A percentile compares a stretch with the other conserved stretches of the same genome.
Conservation (phyloP, 805 yeast genomes). For the Yarrowia sp. region DNA sequence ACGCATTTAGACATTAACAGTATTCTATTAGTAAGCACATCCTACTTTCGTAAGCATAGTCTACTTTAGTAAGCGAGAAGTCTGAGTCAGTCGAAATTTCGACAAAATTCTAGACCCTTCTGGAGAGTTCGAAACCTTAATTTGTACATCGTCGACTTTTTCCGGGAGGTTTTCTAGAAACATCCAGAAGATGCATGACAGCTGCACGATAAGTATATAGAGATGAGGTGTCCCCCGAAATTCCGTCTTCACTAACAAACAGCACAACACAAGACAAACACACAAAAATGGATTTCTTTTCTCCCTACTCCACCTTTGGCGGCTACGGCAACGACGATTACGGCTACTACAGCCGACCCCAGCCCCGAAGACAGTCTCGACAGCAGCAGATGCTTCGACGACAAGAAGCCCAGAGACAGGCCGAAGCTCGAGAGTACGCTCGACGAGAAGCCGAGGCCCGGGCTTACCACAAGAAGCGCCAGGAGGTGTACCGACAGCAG, state of each 20-base stretch:
- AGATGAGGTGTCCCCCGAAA: background rate
- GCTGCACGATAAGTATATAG: slow-evolving; percentile 16
- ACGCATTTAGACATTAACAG: slow-evolving; percentile 2
- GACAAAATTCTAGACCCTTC: slow-evolving; percentile 11
- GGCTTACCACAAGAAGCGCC: slow-evolving; percentile 10
- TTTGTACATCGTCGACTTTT: background rate
- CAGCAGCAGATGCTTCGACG: slow-evolving; percentile 19
- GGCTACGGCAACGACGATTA: slow-evolving; percentile 2
- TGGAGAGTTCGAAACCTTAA: background rate
- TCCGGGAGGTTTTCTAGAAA: slow-evolving; percentile 13
- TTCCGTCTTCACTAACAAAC: background rate
- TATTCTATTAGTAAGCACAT: background rate
- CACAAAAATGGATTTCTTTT: slow-evolving; percentile 10
- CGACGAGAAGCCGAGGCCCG: slow-evolving; percentile 19
- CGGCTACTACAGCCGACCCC: slow-evolving; percentile 10
- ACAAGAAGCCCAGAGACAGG: slow-evolving; percentile 18
- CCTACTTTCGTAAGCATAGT: too few relatives aligned
- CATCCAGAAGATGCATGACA: slow-evolving; percentile 1
- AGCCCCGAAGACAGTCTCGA: slow-evolving; percentile 9
- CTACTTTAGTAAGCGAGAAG: too few relatives aligned
- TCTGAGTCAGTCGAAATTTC: background rate
- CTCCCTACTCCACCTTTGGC: slow-evolving; percentile 7
- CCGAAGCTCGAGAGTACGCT: slow-evolving; percentile 13
- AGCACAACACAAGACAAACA: background rate
- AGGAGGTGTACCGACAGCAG: slow-evolving; percentile 3